Conservation (phyloP, 306 rosid genomes). For the Dryas octopetala region DNA sequence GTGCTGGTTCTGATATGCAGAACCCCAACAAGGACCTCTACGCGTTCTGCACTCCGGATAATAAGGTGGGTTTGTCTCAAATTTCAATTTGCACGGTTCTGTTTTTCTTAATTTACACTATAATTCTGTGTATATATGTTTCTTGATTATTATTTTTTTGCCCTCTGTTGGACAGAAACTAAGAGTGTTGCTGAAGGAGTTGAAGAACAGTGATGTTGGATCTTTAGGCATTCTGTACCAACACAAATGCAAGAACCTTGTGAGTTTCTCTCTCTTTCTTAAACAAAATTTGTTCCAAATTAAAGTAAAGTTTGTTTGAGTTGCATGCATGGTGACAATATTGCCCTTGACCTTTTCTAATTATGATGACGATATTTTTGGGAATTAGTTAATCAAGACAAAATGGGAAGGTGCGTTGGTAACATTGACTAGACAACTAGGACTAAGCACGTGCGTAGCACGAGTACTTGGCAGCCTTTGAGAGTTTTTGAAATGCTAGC, state of each 20-base stretch:
- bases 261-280: constrained; percentile 39
- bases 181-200: constrained; percentile 40
- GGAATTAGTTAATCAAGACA: too few species aligned
- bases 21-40: neutral
- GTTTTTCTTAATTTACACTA: neutral
- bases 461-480: neutral
- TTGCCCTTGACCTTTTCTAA: neutral
- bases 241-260: constrained; percentile 46
- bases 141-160: too few species aligned
- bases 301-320: neutral
- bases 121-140: neutral
- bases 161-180: constrained; percentile 29
- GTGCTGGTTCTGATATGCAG: neutral
- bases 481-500: neutral
- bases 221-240: constrained; percentile 21
- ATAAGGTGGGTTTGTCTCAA: constrained; percentile 39
- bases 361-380: neutral
- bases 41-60: constrained; percentile 40
- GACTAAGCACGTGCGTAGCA: constrained; percentile 8
- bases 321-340: too few species aligned
- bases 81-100: too few species aligned
- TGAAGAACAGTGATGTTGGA: constrained; percentile 56
- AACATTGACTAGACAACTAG: too few species aligned
- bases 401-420: neutral
- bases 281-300: neutral